Evolutionary conservation across 83 land plant genomes (phyloP).

Genomic region (Diphasiastrum complanatum): DNA sequence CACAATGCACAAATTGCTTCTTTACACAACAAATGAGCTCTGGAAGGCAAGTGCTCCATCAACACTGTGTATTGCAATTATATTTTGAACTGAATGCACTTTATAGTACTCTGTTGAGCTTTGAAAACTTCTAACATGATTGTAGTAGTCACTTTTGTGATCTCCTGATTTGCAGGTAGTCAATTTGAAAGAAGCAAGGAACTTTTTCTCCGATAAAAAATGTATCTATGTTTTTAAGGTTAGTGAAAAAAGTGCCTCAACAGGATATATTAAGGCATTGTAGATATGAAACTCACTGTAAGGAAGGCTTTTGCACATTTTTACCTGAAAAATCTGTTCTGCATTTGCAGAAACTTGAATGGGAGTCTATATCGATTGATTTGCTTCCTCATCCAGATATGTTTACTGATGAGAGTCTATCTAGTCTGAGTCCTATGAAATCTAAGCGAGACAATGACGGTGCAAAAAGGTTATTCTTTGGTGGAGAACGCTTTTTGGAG

Average conservation of each 20-base stretch:
- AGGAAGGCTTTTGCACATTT: too few species aligned
- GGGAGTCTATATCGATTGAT: constrained; percentile 91
- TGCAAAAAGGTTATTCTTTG: constrained; percentile 88
- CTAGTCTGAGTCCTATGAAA: constrained; percentile 26
- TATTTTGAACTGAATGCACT: too few species aligned
- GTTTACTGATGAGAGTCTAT: constrained; percentile 62
- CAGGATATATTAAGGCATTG: too few species aligned
- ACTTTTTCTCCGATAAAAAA: constrained; percentile 57
- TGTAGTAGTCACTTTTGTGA: neutral
- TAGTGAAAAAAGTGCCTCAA: too few species aligned
- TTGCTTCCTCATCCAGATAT: constrained; percentile 98
- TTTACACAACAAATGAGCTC: constrained; percentile 88
- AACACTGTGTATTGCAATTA: too few species aligned
- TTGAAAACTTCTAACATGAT: neutral
- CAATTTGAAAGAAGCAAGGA: constrained; percentile 89
- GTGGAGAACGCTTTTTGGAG: constrained; percentile 97
- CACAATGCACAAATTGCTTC: constrained; percentile 68
- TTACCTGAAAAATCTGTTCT: too few species aligned
- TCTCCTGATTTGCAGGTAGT: constrained; percentile 48
- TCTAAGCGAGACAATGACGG: constrained; percentile 79
- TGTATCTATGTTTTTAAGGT: constrained; percentile 93
- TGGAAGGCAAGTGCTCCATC: constrained; percentile 90
- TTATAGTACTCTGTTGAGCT: neutral
- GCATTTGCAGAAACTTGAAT: constrained; percentile 76
- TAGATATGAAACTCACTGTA: too few species aligned